A percentile compares a stretch with the other conserved stretches of the same genome.
Conservation (phyloP, 768 basidiomycete species). For the Xerocomellus amylosporus region DNA sequence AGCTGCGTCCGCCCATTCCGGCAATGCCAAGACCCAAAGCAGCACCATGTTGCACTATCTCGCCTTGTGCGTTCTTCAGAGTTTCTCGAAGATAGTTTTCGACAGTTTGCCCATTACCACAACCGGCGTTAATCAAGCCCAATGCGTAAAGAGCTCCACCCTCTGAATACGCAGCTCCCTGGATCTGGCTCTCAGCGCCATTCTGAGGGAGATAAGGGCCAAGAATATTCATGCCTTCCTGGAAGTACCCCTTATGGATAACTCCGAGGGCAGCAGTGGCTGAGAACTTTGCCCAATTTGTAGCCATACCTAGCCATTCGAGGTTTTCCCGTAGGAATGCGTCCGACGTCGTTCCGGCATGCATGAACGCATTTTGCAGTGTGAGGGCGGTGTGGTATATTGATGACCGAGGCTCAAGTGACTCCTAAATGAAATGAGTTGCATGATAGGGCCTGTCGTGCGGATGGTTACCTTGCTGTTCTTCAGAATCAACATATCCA, state of each 20-base stretch:
- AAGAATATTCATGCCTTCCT: slow-evolving; percentile 88
- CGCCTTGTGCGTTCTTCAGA: slow-evolving; percentile 70
- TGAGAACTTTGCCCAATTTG: slow-evolving; percentile 98
- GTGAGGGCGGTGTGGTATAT: slow-evolving; percentile 97
- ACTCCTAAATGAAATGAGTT: slow-evolving; percentile 53
- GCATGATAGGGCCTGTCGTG: not conserved
- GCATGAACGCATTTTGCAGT: slow-evolving; percentile 96
- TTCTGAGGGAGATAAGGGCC: slow-evolving; percentile 88
- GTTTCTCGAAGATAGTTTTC: slow-evolving; percentile 77
- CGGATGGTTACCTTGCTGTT: slow-evolving; percentile 69
- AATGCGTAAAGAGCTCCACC: slow-evolving; percentile 95
- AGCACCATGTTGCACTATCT: slow-evolving; percentile 95
- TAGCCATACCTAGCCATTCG: slow-evolving; percentile 92
- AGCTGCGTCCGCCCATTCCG: slow-evolving; percentile 87
- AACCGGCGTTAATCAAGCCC: slow-evolving; percentile 91
- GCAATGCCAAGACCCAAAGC: slow-evolving; percentile 96
- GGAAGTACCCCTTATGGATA: slow-evolving; percentile 95
- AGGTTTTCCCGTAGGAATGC: slow-evolving; percentile 91
- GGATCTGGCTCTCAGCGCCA: slow-evolving; percentile 71
- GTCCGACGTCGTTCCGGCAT: slow-evolving; percentile 97
- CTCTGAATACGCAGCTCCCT: slow-evolving; percentile 85
- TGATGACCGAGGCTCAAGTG: slow-evolving; percentile 89
- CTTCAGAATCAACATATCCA: slow-evolving; percentile 88
- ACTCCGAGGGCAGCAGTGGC: slow-evolving; percentile 96
- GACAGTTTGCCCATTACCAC: slow-evolving; percentile 66